Percentiles rank a stretch among this genome's conserved stretches.
phyloP scores from a whole-genome alignment of 768 basidiomycete species.

The Naganishia friedmannii region DNA sequence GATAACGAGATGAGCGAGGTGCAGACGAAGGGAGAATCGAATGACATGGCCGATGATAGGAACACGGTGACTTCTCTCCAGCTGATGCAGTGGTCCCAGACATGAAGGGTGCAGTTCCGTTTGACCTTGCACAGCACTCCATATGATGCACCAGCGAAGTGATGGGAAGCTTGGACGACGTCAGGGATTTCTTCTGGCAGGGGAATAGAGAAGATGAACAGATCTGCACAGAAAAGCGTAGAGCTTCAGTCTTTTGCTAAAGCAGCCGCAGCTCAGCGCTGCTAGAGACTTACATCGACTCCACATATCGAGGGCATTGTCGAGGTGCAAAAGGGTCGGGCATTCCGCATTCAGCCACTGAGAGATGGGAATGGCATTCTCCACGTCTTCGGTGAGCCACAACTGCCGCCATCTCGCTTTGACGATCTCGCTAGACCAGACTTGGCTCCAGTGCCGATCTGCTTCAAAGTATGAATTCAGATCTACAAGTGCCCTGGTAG shows the following conservation, averaged over 20 bases:
- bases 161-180: not conserved
- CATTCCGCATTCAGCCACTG: not conserved
- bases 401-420: not conserved
- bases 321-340: not conserved
- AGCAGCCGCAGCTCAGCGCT: not conserved
- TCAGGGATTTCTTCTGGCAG: not conserved
- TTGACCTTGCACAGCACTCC: not conserved
- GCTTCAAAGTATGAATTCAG: not conserved
- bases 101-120: not conserved
- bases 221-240: not conserved
- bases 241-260: not conserved
- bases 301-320: not conserved
- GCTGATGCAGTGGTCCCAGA: not conserved
- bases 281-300: not conserved
- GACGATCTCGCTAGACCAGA: not conserved
- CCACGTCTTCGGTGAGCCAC: not conserved
- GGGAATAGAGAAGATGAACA: not conserved
- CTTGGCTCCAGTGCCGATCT: not conserved
- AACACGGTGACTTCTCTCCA: not conserved
- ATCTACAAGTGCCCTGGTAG: not conserved
- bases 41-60: not conserved
- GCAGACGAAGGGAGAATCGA: not conserved
- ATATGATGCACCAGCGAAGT: not conserved
- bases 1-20: not conserved
- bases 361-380: not conserved